Evolutionary conservation across 768 basidiomycete genomes (phyloP).

Genomic region (Suillus occidentalis): DNA sequence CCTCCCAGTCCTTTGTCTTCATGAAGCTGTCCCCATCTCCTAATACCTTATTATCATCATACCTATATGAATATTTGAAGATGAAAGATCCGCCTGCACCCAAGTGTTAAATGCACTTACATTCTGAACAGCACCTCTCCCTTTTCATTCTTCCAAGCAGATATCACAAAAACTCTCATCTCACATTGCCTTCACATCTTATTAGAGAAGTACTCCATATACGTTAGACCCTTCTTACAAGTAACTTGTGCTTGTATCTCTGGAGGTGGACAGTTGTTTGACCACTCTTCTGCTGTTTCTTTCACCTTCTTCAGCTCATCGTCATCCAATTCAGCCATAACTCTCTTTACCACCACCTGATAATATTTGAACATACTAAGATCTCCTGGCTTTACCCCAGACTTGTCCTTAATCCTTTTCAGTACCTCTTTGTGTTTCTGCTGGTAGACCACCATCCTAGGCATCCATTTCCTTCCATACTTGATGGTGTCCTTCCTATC

Average conservation of each 20-base stretch:
- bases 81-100: background rate
- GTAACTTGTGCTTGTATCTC: background rate
- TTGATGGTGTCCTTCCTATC: background rate
- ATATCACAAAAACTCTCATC: too few species aligned
- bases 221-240: background rate
- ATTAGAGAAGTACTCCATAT: background rate
- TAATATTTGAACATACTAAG: background rate
- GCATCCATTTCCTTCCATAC: background rate
- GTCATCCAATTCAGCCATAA: too few species aligned
- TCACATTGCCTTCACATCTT: background rate
- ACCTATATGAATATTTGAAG: background rate
- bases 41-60: too few species aligned
- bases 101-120: background rate
- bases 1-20: background rate
- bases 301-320: too few species aligned
- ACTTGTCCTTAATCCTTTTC: background rate
- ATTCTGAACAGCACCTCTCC: background rate
- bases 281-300: background rate
- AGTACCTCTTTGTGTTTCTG: background rate
- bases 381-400: background rate
- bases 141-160: too few species aligned
- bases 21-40: background rate
- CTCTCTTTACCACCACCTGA: background rate
- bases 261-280: background rate
- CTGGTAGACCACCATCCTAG: too few species aligned